Conservation (phyloP, 2,329 filamentous ascomycete genomes). For the Aspergillus hortae region DNA sequence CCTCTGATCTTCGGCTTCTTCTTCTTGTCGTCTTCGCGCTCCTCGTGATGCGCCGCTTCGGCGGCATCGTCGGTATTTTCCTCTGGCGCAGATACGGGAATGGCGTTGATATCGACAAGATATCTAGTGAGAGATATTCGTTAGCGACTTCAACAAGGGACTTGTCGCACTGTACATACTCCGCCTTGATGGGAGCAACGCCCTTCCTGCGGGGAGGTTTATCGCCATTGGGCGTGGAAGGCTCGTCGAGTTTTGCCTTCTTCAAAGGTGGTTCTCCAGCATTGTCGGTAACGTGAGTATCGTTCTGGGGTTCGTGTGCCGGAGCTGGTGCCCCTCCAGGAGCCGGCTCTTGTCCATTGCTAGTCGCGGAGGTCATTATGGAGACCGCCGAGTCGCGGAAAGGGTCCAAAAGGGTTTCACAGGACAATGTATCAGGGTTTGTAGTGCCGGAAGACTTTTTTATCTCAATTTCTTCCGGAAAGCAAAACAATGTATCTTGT, state of each 20-base stretch:
- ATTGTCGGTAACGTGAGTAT: slow-evolving; percentile 23
- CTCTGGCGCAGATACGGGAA: slow-evolving; percentile 20
- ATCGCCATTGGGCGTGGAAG: slow-evolving; percentile 19
- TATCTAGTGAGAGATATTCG: slow-evolving; percentile 24
- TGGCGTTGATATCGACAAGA: slow-evolving; percentile 21
- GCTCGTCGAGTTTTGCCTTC: slow-evolving; percentile 55
- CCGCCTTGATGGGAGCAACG: slow-evolving; percentile 68
- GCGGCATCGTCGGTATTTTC: slow-evolving; percentile 55
- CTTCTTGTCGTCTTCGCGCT: slow-evolving; percentile 40
- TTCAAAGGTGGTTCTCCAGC: slow-evolving; percentile 52
- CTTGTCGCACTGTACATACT: slow-evolving; percentile 49
- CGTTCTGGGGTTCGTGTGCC: slow-evolving; percentile 20
- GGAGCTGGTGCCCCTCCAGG: slow-evolving; percentile 13
- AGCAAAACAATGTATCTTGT: background rate
- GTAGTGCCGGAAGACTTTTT: background rate
- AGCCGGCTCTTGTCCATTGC: slow-evolving; percentile 5
- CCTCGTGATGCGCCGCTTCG: slow-evolving; percentile 51
- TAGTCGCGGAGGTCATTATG: slow-evolving; percentile 12
- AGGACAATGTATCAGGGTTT: background rate
- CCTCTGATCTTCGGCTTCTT: slow-evolving; percentile 63
- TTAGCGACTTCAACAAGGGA: background rate
- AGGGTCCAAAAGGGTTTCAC: background rate
- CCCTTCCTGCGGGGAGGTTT: slow-evolving; percentile 48
- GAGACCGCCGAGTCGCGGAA: background rate
- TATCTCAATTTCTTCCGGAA: background rate